phyloP scores from a whole-genome alignment of 208 protist species.

The Leishmania amazonensis region DNA sequence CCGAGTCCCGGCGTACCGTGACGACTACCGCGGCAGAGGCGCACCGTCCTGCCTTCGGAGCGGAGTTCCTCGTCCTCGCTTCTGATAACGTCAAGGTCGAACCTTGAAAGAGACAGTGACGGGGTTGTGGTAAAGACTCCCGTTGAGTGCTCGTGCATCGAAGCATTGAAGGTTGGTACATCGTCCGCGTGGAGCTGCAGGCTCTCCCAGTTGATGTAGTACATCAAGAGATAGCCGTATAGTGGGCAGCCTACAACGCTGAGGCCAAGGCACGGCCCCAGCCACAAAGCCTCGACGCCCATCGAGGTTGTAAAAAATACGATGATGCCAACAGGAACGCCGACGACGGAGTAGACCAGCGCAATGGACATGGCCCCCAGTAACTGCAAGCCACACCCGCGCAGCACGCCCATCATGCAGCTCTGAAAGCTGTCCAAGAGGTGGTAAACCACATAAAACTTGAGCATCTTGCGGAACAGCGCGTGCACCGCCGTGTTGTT shows the following conservation, averaged over 20 bases:
- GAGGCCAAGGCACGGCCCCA: conserved; percentile 66
- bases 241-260: conserved; percentile 58
- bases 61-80: conserved; percentile 2
- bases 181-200: conserved; percentile 40
- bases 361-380: conserved; percentile 66
- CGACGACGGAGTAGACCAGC: conserved; percentile 72
- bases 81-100: conserved; percentile 17
- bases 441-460: conserved; percentile 63
- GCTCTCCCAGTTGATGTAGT: conserved; percentile 68
- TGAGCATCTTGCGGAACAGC: conserved; percentile 42
- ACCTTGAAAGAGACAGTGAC: conserved; percentile 1
- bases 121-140: conserved; percentile 11
- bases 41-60: neutral
- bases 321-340: conserved; percentile 62
- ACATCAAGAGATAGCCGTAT: conserved; percentile 67
- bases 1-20: neutral
- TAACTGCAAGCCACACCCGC: conserved; percentile 69
- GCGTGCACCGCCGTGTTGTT: conserved; percentile 34
- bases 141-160: conserved; percentile 33
- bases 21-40: neutral
- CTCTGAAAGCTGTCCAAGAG: conserved; percentile 75
- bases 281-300: conserved; percentile 71
- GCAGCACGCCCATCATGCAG: conserved; percentile 82
- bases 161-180: conserved; percentile 26
- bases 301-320: conserved; percentile 63